Evolutionary conservation across 768 basidiomycete genomes (phyloP).

Genomic region (Amanita fuliginea): DNA sequence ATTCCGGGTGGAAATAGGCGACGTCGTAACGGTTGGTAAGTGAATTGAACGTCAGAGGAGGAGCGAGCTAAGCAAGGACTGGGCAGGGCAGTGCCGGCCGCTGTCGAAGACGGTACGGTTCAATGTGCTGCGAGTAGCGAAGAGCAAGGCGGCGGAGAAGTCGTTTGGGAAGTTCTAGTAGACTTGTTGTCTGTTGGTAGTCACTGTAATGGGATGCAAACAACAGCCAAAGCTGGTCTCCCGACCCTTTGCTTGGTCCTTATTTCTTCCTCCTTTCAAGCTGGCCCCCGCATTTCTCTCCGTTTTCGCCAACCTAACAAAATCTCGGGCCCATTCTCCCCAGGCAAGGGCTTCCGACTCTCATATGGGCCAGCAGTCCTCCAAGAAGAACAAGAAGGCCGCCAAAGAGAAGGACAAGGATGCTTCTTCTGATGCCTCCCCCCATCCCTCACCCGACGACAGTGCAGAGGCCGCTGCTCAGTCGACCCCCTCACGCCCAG

Average conservation of each 20-base stretch:
- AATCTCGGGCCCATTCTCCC: slow-evolving; percentile 64
- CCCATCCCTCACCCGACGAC: slow-evolving; percentile 30
- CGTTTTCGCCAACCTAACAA: slow-evolving; percentile 60
- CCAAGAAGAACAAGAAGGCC: slow-evolving; percentile 68
- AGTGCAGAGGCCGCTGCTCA: slow-evolving; percentile 26
- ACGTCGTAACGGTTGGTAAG: slow-evolving; percentile 90
- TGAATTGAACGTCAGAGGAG: slow-evolving; percentile 12
- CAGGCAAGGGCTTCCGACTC: slow-evolving; percentile 42
- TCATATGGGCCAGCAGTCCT: slow-evolving; percentile 75
- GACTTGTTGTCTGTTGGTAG: slow-evolving; percentile 13
- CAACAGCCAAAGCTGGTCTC: slow-evolving; percentile 12
- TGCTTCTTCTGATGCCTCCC: slow-evolving; percentile 21
- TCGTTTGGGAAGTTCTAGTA: slow-evolving; percentile 87
- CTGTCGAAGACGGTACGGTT: slow-evolving; percentile 98
- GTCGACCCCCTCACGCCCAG: slow-evolving; percentile 32
- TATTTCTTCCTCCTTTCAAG: slow-evolving; percentile 23
- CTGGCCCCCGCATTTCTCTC: slow-evolving; percentile 81
- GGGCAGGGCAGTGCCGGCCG: slow-evolving; percentile 91
- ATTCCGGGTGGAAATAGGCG: slow-evolving; percentile 95
- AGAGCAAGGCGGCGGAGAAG: slow-evolving; percentile 87
- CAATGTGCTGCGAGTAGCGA: slow-evolving; percentile 93
- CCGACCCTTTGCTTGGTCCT: slow-evolving; percentile 7
- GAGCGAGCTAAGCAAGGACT: slow-evolving; percentile 3
- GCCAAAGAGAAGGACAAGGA: slow-evolving; percentile 56
- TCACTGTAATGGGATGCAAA: slow-evolving; percentile 24